These are phyloP conservation scores for Lentinula novae-zelandiae DNA, from an alignment of 1,284 basidiomycete genomes.

Conservation along the genomic window DNA sequence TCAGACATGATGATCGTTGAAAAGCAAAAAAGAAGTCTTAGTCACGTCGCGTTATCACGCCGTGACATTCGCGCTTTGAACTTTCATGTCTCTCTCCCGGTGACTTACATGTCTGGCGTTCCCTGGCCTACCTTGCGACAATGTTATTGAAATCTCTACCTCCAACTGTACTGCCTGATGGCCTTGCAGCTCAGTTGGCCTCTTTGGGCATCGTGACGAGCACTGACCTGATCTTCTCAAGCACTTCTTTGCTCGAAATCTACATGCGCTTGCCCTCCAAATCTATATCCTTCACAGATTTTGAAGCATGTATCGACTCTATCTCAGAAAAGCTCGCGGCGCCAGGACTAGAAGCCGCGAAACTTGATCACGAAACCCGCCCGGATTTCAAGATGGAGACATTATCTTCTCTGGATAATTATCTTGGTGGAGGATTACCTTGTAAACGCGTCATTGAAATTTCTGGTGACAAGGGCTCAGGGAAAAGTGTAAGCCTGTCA, in stretches of 20 bases:
- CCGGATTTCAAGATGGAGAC: background rate
- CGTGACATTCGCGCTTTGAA: background rate
- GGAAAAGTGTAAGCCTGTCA: constrained; percentile 5
- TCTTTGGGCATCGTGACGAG: constrained; percentile 2
- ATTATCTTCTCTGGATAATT: constrained; percentile 2
- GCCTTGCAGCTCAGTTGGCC: background rate
- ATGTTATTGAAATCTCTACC: background rate
- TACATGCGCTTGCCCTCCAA: constrained; percentile 8
- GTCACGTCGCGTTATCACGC: constrained; percentile 7
- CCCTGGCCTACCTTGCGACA: background rate
- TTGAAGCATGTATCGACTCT: background rate
- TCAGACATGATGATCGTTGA: constrained; percentile 35
- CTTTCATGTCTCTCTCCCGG: background rate
- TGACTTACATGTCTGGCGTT: background rate
- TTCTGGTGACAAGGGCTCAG: constrained; percentile 8
- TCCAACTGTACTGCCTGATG: background rate
- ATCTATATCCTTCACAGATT: constrained; percentile 10
- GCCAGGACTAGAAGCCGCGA: background rate
- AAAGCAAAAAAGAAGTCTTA: background rate
- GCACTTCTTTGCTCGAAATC: constrained; percentile 12
- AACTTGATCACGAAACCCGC: background rate
- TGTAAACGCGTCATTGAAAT: constrained; percentile 3
- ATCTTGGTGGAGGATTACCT: constrained; percentile 3
- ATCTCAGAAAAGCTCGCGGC: constrained; percentile 3
- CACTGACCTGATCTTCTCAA: constrained; percentile 7